Evolutionary conservation across 2,329 filamentous ascomycete species (phyloP), one percentile per base, ranked within the genome.

Genomic region (Nemania sp.): DNA sequence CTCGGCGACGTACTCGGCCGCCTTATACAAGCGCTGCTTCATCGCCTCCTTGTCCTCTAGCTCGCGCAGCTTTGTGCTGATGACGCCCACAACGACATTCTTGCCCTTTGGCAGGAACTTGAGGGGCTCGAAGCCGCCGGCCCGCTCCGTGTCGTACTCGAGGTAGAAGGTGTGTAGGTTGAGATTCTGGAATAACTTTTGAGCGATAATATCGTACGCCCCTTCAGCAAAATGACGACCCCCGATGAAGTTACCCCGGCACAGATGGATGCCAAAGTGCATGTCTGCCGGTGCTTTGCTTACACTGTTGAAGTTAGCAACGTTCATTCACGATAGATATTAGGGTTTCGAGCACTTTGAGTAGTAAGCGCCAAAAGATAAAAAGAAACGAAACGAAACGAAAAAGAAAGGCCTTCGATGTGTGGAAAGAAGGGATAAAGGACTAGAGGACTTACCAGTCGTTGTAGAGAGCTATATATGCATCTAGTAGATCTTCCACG

Each of bases 381-480:
- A n/a, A n/a, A n/a, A n/a, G n/a, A n/a, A n/a, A n/a, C n/a, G n/a
- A n/a, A n/a, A n/a, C n/a, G n/a, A n/a, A n/a, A n/a, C n/a, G n/a
- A n/a, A n/a, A n/a, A n/a, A n/a, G n/a, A n/a, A n/a, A n/a, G n/a
- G n/a, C n/a, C n/a, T n/a, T n/a, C n/a, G n/a, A n/a, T n/a, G n/a
- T n/a, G n/a, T n/a, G n/a, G n/a, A n/a, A n/a, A n/a, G n/a, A n/a
- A n/a, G n/a, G n/a, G n/a, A n/a, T n/a, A n/a, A n/a, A n/a, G n/a
- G n/a, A n/a, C n/a, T n/a, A n/a, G n/a, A n/a, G n/a, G n/a, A n/a
- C n/a, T n/a, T n/a, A n/a, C n/a, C 85, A 88, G 78, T 92, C 89
- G 78, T 94, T 94, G 84, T 94, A 94, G 72, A 93, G 87, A 69
- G 86, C 84, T 78, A 94, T 91, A 80, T 94, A 94, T 29, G 90